These are phyloP conservation scores for Lagerstroemia fauriei DNA, from an alignment of 441 rosid genomes.

Conservation along the genomic window DNA sequence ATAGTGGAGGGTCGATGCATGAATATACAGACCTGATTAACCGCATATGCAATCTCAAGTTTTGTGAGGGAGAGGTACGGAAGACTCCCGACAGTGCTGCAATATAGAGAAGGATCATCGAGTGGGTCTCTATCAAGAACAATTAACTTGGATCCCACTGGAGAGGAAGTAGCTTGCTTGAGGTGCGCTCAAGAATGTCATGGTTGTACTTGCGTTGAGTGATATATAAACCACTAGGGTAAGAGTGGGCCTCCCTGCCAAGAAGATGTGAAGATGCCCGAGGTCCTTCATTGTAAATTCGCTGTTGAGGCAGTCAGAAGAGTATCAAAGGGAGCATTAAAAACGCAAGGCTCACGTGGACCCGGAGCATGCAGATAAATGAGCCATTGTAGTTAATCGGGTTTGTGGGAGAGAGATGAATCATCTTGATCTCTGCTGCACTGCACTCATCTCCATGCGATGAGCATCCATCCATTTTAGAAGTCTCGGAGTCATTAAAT, in stretches of 20 bases:
- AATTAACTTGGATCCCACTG: too few relatives aligned
- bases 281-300: neutral
- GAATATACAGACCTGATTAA: neutral
- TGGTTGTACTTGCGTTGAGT: too few relatives aligned
- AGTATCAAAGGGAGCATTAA: neutral
- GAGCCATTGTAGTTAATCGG: neutral
- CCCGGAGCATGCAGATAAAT: neutral
- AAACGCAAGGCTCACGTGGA: neutral
- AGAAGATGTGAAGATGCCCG: neutral
- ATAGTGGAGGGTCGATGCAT: neutral
- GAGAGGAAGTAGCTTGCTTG: too few relatives aligned
- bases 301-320: neutral
- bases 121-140: too few relatives aligned
- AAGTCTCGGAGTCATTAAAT: slow-evolving; percentile 18
- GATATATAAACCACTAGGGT: too few relatives aligned
- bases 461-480: slow-evolving; percentile 18
- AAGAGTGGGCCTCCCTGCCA: neutral
- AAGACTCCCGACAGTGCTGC: too few relatives aligned
- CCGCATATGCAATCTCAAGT: neutral
- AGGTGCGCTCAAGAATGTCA: too few relatives aligned
- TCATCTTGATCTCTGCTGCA: slow-evolving; percentile 43
- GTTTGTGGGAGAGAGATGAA: slow-evolving; percentile 34
- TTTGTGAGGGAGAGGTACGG: neutral
- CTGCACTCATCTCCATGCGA: slow-evolving; percentile 51
- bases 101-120: too few relatives aligned